Conservation (phyloP, 169 alveolate species). For the Eimeria necatrix region DNA sequence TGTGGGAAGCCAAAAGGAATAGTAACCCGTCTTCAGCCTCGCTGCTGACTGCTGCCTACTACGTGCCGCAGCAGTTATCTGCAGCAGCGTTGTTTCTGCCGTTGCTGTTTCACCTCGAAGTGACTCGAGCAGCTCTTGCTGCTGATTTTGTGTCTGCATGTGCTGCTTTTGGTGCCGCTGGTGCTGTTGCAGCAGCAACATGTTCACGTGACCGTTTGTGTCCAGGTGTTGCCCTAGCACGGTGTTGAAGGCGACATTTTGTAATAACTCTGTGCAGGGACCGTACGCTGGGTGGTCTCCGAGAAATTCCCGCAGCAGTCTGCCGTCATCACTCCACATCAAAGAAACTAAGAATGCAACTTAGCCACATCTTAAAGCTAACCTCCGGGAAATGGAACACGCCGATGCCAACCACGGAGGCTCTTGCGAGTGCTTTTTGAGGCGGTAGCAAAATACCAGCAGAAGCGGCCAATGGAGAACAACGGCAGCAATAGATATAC, state of each 20-base stretch:
- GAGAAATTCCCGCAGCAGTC: conserved; percentile 72
- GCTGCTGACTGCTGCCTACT: conserved; percentile 73
- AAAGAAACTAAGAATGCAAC: neutral
- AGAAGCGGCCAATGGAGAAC: neutral
- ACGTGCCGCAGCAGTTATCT: conserved; percentile 58
- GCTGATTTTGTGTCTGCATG: conserved; percentile 10
- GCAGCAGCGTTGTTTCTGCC: conserved; percentile 24
- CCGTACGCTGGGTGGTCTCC: conserved; percentile 43
- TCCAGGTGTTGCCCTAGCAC: conserved; percentile 85
- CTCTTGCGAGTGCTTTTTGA: neutral
- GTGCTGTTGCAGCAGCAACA: conserved; percentile 43
- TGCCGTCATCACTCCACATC: conserved; percentile 22
- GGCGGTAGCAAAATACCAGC: neutral
- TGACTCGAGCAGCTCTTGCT: conserved; percentile 43
- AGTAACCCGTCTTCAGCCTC: conserved; percentile 81
- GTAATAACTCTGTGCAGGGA: conserved; percentile 62
- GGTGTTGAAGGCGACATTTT: conserved; percentile 72
- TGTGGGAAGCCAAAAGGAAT: conserved; percentile 83
- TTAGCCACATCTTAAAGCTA: neutral
- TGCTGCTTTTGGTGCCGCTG: neutral
- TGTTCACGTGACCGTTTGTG: conserved; percentile 59
- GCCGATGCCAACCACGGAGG: neutral
- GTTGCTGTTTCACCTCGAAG: conserved; percentile 25
- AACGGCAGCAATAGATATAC: neutral
- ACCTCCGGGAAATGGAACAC: neutral